A percentile compares a stretch with the other conserved stretches of the same genome.
Conservation (phyloP, 129 eudicot genomes). For the Arctium lappa region DNA sequence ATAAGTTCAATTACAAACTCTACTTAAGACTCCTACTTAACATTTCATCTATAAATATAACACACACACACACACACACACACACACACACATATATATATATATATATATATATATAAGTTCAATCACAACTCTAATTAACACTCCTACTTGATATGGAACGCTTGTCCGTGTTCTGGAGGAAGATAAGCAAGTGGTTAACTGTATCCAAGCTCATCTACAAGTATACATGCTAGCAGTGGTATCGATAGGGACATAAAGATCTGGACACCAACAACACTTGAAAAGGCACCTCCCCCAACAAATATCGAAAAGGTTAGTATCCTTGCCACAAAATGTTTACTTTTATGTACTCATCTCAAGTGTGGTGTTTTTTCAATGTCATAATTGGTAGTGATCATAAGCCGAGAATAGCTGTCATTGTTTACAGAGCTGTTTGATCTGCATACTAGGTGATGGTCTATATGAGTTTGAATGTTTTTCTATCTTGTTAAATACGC, state of each 20-base stretch:
- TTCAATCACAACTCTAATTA: too few relatives aligned
- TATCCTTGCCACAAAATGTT: not conserved
- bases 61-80: too few relatives aligned
- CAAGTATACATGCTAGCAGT: slow-evolving; percentile 61
- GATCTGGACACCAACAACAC: slow-evolving; percentile 70
- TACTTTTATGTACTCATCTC: not conserved
- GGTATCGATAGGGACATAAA: slow-evolving; percentile 68
- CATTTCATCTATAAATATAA: too few relatives aligned
- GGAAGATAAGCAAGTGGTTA: slow-evolving; percentile 67
- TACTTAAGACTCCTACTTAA: too few relatives aligned
- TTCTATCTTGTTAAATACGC: not conserved
- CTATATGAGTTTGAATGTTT: not conserved
- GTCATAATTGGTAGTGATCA: not conserved
- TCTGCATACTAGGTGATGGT: not conserved
- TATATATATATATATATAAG: too few relatives aligned
- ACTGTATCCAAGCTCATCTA: slow-evolving; percentile 71
- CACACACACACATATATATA: too few relatives aligned
- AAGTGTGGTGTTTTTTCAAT: not conserved
- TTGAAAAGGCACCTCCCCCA: slow-evolving; percentile 54
- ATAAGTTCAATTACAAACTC: too few relatives aligned
- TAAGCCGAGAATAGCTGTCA: not conserved
- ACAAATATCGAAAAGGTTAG: slow-evolving; percentile 50
- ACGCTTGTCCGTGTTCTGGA: slow-evolving; percentile 67
- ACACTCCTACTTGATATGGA: slow-evolving; percentile 8
- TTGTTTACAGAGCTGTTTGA: not conserved